Conservation (phyloP, 306 rosid genomes). For the Lupinus albus region DNA sequence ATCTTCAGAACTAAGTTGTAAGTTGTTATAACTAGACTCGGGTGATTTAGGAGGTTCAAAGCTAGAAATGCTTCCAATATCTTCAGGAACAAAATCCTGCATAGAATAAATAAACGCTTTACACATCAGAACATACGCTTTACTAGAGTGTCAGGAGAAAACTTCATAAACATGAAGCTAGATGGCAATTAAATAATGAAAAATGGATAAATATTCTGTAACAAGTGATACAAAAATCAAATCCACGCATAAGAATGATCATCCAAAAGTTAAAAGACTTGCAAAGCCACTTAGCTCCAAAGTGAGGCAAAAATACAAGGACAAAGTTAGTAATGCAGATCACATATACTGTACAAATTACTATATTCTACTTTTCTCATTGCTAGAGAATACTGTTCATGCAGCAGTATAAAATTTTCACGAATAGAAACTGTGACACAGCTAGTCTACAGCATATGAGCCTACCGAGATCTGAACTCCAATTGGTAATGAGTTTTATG, state of each 20-base stretch:
- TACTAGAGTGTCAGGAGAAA: conserved; percentile 22
- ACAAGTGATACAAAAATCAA: conserved; percentile 4
- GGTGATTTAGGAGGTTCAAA: conserved; percentile 93
- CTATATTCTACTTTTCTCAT: not conserved
- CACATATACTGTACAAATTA: not conserved
- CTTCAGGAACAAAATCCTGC: conserved; percentile 94
- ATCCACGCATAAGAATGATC: not conserved
- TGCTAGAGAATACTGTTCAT: not conserved
- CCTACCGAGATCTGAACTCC: not conserved
- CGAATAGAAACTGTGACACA: not conserved
- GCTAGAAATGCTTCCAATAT: conserved; percentile 84
- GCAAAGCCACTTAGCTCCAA: conserved; percentile 15
- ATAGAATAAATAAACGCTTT: conserved; percentile 28
- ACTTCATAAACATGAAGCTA: not conserved
- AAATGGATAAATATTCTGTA: not conserved
- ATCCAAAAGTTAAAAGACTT: conserved; percentile 8
- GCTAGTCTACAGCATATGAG: not conserved
- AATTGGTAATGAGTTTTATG: not conserved
- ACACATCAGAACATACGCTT: not conserved
- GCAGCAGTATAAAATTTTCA: not conserved
- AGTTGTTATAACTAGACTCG: conserved; percentile 74
- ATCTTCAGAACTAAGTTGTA: conserved; percentile 78
- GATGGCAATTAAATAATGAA: not conserved
- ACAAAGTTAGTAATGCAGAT: too few species aligned
- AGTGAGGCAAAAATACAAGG: not conserved